Percentiles rank a stretch among this genome's conserved stretches.
Conservation (phyloP, 2,329 filamentous ascomycete genomes). For the Hymenoscyphus salicellus region DNA sequence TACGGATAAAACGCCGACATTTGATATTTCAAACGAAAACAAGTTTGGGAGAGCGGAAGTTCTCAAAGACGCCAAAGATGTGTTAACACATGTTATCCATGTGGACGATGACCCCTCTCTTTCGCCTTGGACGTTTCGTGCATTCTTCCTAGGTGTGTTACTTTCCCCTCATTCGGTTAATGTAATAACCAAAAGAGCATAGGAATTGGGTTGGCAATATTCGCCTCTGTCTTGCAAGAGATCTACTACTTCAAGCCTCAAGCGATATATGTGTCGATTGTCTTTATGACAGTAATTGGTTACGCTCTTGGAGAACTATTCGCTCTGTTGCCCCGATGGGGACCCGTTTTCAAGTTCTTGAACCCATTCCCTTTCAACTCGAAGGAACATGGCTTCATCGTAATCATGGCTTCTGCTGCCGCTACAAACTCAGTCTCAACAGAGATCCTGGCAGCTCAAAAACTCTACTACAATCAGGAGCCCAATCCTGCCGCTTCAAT, state of each 20-base stretch:
- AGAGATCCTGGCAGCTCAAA: conserved; percentile 45
- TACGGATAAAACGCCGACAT: conserved; percentile 8
- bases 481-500: conserved; percentile 54
- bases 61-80: conserved; percentile 31
- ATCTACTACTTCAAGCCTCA: conserved; percentile 50
- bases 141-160: conserved; percentile 37
- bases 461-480: conserved; percentile 42
- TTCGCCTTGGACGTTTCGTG: conserved; percentile 39
- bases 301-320: conserved; percentile 43
- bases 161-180: neutral
- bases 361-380: conserved; percentile 41
- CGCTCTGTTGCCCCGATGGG: conserved; percentile 39
- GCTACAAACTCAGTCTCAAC: conserved; percentile 51
- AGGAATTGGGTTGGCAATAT: conserved; percentile 37
- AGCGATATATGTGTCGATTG: conserved; percentile 42
- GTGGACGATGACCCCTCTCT: conserved; percentile 40
- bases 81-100: conserved; percentile 37
- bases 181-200: neutral
- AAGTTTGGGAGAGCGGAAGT: conserved; percentile 17
- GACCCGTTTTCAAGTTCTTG: conserved; percentile 37
- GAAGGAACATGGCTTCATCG: conserved; percentile 43
- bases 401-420: conserved; percentile 68
- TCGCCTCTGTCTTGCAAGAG: conserved; percentile 40
- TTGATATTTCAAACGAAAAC: conserved; percentile 15
- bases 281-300: conserved; percentile 44